Conservation (phyloP, 2,329 filamentous ascomycete species). For the Blastomyces emzantsi region DNA sequence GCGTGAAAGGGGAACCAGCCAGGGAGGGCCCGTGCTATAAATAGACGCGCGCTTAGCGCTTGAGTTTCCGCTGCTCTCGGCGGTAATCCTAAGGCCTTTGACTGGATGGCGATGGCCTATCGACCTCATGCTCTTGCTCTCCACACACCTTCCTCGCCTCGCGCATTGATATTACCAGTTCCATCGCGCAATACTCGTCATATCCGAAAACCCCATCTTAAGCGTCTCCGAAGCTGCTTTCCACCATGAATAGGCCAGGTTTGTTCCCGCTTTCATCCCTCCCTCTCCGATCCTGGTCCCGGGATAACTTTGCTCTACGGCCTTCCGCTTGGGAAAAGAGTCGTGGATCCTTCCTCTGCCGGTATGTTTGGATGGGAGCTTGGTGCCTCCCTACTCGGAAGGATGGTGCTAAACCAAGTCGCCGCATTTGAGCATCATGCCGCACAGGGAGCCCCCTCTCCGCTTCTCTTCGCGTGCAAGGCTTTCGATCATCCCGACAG, state of each 20-base stretch:
- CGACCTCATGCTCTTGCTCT: not conserved
- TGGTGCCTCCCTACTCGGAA: not conserved
- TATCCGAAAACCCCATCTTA: slow-evolving; percentile 7
- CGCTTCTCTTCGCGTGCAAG: not conserved
- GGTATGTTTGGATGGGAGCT: not conserved
- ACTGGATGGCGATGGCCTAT: not conserved
- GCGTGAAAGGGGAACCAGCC: no score
- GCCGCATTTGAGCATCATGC: not conserved
- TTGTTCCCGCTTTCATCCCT: slow-evolving; percentile 22
- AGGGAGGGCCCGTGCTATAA: not conserved
- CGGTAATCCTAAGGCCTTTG: not conserved
- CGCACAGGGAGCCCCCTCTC: not conserved
- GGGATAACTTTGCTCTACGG: slow-evolving; percentile 12
- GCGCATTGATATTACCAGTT: not conserved
- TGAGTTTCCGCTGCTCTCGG: not conserved
- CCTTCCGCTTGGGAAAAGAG: slow-evolving; percentile 8
- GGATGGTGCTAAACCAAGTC: not conserved
- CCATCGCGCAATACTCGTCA: not conserved
- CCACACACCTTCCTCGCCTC: not conserved
- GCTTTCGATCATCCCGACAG: not conserved
- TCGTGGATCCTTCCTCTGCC: not conserved
- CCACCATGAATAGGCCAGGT: slow-evolving; percentile 44
- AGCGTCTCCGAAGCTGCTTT: slow-evolving; percentile 12
- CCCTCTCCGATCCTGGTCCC: slow-evolving; percentile 20
- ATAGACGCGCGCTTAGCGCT: slow-evolving; percentile 7